Base-by-base conservation (phyloP, 2,329 filamentous ascomycete genomes). In the Thelonectria olida region DNA sequence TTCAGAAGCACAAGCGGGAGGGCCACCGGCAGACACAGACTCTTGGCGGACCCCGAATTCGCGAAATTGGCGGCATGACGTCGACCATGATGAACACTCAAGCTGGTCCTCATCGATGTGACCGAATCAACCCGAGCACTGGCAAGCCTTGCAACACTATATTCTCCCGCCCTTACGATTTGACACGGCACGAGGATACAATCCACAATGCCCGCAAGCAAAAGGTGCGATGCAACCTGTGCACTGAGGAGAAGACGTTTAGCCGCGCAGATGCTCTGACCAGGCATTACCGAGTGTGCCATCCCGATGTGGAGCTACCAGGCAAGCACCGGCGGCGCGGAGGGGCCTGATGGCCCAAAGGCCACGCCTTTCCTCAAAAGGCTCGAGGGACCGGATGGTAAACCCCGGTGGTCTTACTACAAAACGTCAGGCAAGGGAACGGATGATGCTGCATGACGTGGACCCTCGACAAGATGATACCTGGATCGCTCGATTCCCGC, bases 1-100 rank as follows among this genome's bases (percentile, higher is more conserved):
- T 99, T 4, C 94, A 98, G 76, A 96, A 96, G 79, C 96, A 99
- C 81, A 97, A 97, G 82, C 89, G 94, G 22, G 96, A 99, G 74
- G 92, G 90, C 5, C 96, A 99, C 75, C 88, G 95, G 49, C 90
- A 92, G 69, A 88, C 86, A n/a, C 89, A 83, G 71, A 84, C 78
- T 56, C 52, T 77, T 2, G 68, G 66, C 2, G 63, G 61, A 20
- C 61, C 70, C 9, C 69, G 71, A 17, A 67, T 66, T 28, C 72
- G 74, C 4, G 74, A 78, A 2, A 60, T 73, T 47, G 75, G 77
- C 45, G 75, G 78, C 51, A 78, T 84, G 75, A 74, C 85, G 4
- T 82, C 89, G 2, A 77, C 81, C 75, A 68, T 90, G 38, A 84
- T 92, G 63, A 96, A 96, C 74, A 95, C 90, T 5, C 96, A 98